phyloP scores from a whole-genome alignment of 441 rosid species.

The Cnidoscolus chayamansa region DNA sequence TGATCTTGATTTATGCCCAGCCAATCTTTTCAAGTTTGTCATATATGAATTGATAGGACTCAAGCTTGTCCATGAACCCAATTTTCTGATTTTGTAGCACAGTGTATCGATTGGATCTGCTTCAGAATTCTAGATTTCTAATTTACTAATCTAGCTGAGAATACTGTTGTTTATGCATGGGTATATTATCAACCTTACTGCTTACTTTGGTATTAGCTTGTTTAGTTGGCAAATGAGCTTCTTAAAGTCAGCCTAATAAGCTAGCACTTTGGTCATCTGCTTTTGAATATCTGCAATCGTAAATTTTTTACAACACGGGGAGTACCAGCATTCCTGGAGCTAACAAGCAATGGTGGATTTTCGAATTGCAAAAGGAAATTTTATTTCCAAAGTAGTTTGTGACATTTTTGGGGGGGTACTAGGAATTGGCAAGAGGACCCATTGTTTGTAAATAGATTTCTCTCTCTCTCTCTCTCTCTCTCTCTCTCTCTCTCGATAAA shows the following conservation, averaged over 20 bases:
- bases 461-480: too few relatives aligned
- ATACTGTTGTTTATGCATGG: not conserved
- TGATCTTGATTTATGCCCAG: constrained; percentile 1
- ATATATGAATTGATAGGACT: not conserved
- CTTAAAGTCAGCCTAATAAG: not conserved
- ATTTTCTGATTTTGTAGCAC: too few relatives aligned
- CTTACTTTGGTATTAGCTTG: constrained; percentile 1
- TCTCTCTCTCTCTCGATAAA: too few relatives aligned
- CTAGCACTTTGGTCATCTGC: not conserved
- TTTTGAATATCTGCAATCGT: not conserved
- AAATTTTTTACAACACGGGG: not conserved
- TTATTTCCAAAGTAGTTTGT: not conserved
- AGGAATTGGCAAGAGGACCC: not conserved
- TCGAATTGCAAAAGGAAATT: not conserved
- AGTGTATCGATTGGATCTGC: too few relatives aligned
- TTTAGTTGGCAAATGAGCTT: constrained; percentile 1
- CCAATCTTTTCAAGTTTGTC: not conserved
- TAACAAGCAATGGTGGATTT: not conserved
- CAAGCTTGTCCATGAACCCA: not conserved
- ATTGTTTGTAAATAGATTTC: not conserved
- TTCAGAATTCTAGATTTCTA: not conserved
- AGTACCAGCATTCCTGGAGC: not conserved
- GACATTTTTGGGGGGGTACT: not conserved
- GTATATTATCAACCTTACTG: not conserved
- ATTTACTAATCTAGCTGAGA: not conserved